Percentiles rank a stretch among this genome's conserved stretches.
Conservation (phyloP, 805 yeast genomes). For the Candida oleophila region DNA sequence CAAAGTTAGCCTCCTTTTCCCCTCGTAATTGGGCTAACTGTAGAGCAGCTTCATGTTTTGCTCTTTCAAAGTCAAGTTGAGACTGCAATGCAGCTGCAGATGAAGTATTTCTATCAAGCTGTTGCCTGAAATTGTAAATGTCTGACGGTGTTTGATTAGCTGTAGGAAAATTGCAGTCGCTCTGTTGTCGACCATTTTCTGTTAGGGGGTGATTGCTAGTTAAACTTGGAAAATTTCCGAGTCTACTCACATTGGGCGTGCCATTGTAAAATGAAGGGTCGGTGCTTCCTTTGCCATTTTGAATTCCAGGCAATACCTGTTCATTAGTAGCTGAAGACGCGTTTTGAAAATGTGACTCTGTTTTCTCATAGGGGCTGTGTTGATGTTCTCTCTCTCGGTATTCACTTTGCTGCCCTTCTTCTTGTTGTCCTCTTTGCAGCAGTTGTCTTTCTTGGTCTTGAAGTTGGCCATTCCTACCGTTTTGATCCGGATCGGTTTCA, state of each 20-base stretch:
- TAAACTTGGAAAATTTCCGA: too few species aligned
- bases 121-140: not conserved
- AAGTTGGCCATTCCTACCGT: too few species aligned
- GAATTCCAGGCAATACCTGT: too few species aligned
- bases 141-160: not conserved
- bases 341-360: too few species aligned
- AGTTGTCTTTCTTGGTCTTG: too few species aligned
- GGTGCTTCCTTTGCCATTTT: not conserved
- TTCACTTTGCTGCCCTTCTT: too few species aligned
- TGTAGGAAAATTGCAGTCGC: not conserved
- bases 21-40: not conserved
- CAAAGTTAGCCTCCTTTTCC: not conserved
- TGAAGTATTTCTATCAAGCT: not conserved
- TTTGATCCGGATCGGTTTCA: too few species aligned
- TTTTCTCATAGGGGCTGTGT: too few species aligned
- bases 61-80: slow-evolving; percentile 2
- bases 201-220: not conserved
- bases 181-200: not conserved
- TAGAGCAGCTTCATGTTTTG: not conserved
- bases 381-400: too few species aligned
- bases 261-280: not conserved
- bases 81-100: not conserved
- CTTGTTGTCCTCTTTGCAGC: too few species aligned
- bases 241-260: too few species aligned
- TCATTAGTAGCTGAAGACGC: too few species aligned